A percentile compares a stretch with the other conserved stretches of the same genome.
Conservation (phyloP, 108 stramenopile genomes). For the Discostella stelligeroides region DNA sequence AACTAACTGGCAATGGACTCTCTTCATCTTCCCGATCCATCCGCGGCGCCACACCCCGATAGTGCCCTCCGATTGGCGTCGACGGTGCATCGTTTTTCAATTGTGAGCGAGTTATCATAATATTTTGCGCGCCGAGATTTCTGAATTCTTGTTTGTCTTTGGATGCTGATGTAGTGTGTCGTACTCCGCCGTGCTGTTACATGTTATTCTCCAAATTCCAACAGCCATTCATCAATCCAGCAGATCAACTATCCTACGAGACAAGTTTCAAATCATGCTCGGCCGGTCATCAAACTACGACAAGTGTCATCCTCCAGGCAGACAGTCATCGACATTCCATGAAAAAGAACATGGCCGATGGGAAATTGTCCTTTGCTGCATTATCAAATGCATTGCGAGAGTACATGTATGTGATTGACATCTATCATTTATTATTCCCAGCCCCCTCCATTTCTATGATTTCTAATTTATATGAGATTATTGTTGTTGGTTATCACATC, state of each 20-base stretch:
- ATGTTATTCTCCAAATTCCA: not conserved
- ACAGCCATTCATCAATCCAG: conserved; percentile 41
- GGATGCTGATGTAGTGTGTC: no score
- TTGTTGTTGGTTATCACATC: not conserved
- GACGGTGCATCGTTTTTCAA: conserved; percentile 77
- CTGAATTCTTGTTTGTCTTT: no score
- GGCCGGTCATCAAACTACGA: conserved; percentile 30
- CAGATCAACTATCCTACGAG: conserved; percentile 63
- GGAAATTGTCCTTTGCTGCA: conserved; percentile 26
- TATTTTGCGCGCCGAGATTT: no score
- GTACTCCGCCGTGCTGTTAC: not conserved
- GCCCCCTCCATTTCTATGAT: not conserved
- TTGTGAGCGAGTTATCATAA: conserved; percentile 26
- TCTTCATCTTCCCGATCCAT: conserved; percentile 14
- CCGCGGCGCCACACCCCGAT: conserved; percentile 68
- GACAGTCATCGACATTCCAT: conserved; percentile 36
- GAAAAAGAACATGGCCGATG: conserved; percentile 38
- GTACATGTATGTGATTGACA: conserved; percentile 33
- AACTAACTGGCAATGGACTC: no score
- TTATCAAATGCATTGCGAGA: conserved; percentile 31
- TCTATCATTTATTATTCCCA: not conserved
- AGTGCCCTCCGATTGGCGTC: conserved; percentile 79
- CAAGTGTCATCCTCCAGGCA: conserved; percentile 30
- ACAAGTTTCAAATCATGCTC: conserved; percentile 64
- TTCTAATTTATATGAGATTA: conserved; percentile 1